Evolutionary conservation across 371 early-diverging fungal genomes (phyloP), one percentile per base, ranked within the genome.

Genomic region (Apophysomyces variabilis): DNA sequence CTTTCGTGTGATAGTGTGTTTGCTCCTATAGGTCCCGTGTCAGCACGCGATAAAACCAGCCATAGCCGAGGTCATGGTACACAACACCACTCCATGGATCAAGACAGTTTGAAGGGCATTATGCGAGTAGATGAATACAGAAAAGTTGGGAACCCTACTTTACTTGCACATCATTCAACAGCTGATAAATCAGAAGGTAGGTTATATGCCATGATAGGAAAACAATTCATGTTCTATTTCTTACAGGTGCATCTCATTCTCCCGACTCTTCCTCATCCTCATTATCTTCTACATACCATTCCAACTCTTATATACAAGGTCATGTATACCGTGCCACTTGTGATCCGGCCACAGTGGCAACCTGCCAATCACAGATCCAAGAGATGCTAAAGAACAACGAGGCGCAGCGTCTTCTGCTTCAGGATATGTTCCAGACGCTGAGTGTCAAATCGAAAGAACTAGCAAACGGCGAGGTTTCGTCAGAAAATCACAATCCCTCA

Each of bases 321-420:
- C 57, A 12, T 1, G 7, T 13, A 12, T 21, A 37, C 41, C 66
- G 38, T 11, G 18, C 61, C 36, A 46, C 65, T 16, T 46, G 65
- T 21, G 58, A 62, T 43, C 43, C 58, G 13, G 39, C 61, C 14
- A 41, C 32, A 35, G 56, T 63, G 41, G 60, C 65, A 12, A 50
- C 57, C 2, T 60, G 74, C 0, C 66, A 68, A 12, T 46, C 60
- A 32, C 80, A 79, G 38, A 38, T 79, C 38, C 69, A 77, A 14
- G 77, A 79, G 13, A 61, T 79, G n/a, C 7, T 79, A n/a, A 66
- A 57, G 35, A 66, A 71, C 35, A 79, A 79, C 35, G 77, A 79
- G 12, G 44, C 71, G 5, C 80, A 79, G 62, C 68, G 66, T 35
- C 71, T 69, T 6, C 11, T 72, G 11, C 50, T 79, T 7, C 61